phyloP scores from a whole-genome alignment of 140 eudicot species.

The Flaveria floridana region DNA sequence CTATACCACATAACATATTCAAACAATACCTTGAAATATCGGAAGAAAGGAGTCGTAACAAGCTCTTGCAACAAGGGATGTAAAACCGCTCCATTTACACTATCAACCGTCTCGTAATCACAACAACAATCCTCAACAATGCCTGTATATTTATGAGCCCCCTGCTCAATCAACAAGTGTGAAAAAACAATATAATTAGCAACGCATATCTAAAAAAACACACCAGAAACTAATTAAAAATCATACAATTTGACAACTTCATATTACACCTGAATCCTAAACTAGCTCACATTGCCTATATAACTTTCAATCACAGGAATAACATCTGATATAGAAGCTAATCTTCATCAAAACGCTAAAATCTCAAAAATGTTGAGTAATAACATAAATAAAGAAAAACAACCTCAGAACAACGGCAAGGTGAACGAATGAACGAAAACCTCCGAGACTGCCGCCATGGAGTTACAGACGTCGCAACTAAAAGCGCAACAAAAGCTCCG shows the following conservation, averaged over 20 bases:
- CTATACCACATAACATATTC: neutral
- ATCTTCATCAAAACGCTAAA: conserved; percentile 20
- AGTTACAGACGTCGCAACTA: conserved; percentile 47
- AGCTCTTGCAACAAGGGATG: conserved; percentile 86
- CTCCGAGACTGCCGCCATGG: conserved; percentile 37
- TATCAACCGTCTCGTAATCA: conserved; percentile 94
- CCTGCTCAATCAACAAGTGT: conserved; percentile 51
- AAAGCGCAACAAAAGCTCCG: conserved; percentile 54
- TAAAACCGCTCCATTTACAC: conserved; percentile 66
- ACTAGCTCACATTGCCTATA: conserved; percentile 20
- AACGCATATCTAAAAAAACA: conserved; percentile 22
- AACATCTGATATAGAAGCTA: neutral
- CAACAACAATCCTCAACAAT: conserved; percentile 94
- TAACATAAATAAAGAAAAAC: neutral
- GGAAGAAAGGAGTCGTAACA: conserved; percentile 85
- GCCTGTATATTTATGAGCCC: conserved; percentile 67
- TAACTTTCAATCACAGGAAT: conserved; percentile 10
- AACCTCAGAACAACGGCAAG: conserved; percentile 74
- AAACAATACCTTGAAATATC: conserved; percentile 78
- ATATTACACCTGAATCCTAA: conserved; percentile 23
- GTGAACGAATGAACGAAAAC: conserved; percentile 42
- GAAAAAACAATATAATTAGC: neutral
- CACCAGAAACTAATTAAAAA: conserved; percentile 17
- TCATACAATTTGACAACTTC: neutral
- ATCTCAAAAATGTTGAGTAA: neutral